phyloP scores from a whole-genome alignment of 192 early-diverging fungal species.

The Coemansia sp. region DNA sequence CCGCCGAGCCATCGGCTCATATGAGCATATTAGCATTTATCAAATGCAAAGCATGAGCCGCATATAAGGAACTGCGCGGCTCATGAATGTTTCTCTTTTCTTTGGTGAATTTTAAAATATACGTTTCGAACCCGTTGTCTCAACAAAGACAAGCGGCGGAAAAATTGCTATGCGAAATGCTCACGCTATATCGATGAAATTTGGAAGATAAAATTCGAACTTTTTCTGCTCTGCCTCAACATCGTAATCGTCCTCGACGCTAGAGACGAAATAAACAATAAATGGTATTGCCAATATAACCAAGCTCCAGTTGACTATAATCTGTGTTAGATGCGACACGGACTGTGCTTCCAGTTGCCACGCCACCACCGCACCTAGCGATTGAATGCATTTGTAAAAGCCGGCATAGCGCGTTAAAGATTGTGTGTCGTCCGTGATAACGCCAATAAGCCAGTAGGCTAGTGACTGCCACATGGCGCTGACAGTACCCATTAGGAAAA shows the following conservation, averaged over 20 bases:
- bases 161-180: background rate
- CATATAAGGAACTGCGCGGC: too few species aligned
- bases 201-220: background rate
- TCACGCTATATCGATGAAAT: conserved; percentile 14
- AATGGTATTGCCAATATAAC: conserved; percentile 46
- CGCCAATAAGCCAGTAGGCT: conserved; percentile 79
- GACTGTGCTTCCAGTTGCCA: conserved; percentile 65
- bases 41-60: too few species aligned
- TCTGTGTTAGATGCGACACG: conserved; percentile 39
- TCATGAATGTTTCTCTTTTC: too few species aligned
- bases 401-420: conserved; percentile 69
- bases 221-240: conserved; percentile 11
- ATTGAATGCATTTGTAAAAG: conserved; percentile 86
- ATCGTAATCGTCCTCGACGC: conserved; percentile 25
- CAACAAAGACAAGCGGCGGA: background rate
- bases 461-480: conserved; percentile 77
- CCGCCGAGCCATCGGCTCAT: too few species aligned
- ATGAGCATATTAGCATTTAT: too few species aligned
- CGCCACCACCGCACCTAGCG: conserved; percentile 63
- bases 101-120: too few species aligned
- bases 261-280: conserved; percentile 48
- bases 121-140: too few species aligned
- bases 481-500: conserved; percentile 68
- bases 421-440: conserved; percentile 72
- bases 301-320: conserved; percentile 56